phyloP scores from a whole-genome alignment of 768 basidiomycete genomes.

The Tulasnella sp. region DNA sequence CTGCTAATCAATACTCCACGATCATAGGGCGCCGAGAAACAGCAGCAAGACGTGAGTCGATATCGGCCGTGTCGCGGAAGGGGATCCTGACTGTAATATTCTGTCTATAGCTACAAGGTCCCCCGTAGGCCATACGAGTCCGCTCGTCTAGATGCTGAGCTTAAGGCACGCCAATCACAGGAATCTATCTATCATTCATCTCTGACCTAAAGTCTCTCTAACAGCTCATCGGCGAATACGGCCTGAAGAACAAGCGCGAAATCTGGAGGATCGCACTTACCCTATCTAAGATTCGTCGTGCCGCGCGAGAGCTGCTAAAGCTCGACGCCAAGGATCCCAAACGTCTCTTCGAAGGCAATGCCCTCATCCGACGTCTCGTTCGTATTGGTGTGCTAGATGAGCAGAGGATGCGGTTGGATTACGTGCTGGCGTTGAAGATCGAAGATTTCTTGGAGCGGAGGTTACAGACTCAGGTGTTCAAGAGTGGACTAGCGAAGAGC shows the following conservation, averaged over 20 bases:
- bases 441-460: slow-evolving; percentile 99
- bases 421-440: slow-evolving; percentile 97
- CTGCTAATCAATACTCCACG: slow-evolving; percentile 27
- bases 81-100: neutral
- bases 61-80: neutral
- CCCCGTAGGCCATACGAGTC: slow-evolving; percentile 95
- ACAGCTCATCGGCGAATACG: slow-evolving; percentile 98
- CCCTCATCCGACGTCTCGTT: slow-evolving; percentile 89
- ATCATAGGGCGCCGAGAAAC: slow-evolving; percentile 73
- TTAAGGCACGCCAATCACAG: slow-evolving; percentile 61
- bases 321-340: slow-evolving; percentile 99
- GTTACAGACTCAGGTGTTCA: slow-evolving; percentile 99
- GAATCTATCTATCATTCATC: neutral
- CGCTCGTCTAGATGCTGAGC: slow-evolving; percentile 97
- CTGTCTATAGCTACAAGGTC: slow-evolving; percentile 72
- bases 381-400: slow-evolving; percentile 99
- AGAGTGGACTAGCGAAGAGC: slow-evolving; percentile 92
- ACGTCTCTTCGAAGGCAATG: slow-evolving; percentile 95
- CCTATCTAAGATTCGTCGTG: slow-evolving; percentile 99
- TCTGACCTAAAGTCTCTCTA: neutral
- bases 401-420: slow-evolving; percentile 98
- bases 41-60: slow-evolving; percentile 82
- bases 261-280: slow-evolving; percentile 99
- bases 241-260: slow-evolving; percentile 99
- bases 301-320: slow-evolving; percentile 99